Evolutionary conservation across 2,329 filamentous ascomycete genomes (phyloP).

Genomic region (Talaromyces sp.): DNA sequence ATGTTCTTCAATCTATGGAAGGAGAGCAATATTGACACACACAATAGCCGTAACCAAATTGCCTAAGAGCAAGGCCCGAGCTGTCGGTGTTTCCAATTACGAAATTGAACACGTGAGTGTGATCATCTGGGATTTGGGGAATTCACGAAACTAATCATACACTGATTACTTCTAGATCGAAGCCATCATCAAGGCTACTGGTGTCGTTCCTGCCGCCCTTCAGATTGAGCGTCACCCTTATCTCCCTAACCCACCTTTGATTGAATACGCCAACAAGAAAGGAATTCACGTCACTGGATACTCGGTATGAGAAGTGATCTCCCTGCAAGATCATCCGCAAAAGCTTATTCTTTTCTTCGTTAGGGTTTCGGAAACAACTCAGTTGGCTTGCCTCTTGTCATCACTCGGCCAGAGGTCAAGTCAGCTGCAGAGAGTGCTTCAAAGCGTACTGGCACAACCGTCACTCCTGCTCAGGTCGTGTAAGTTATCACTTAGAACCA

Average conservation of each 20-base stretch:
- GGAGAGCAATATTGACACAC: neutral
- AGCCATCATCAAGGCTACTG: constrained; percentile 49
- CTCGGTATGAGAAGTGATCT: constrained; percentile 39
- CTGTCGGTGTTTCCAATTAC: constrained; percentile 42
- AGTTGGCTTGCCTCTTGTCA: constrained; percentile 58
- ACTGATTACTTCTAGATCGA: constrained; percentile 40
- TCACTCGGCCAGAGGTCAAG: constrained; percentile 58
- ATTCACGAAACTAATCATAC: constrained; percentile 11
- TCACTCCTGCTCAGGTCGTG: constrained; percentile 35
- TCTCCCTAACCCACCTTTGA: constrained; percentile 56
- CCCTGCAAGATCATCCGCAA: no score
- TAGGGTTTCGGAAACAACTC: constrained; percentile 55
- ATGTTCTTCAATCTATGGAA: constrained; percentile 16
- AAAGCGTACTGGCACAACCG: constrained; percentile 30
- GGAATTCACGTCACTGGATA: constrained; percentile 60
- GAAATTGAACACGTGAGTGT: constrained; percentile 31
- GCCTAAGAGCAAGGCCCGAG: constrained; percentile 37
- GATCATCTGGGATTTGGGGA: no score
- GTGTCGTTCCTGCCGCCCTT: constrained; percentile 59
- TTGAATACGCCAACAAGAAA: constrained; percentile 54
- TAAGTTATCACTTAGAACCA: constrained; percentile 15
- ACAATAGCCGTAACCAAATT: constrained; percentile 39
- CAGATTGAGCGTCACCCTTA: constrained; percentile 67
- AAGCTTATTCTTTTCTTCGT: neutral
- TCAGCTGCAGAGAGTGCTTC: constrained; percentile 57